These are phyloP conservation scores for Didymella exigua DNA, from an alignment of 2,329 filamentous ascomycete genomes.

Conservation along the genomic window DNA sequence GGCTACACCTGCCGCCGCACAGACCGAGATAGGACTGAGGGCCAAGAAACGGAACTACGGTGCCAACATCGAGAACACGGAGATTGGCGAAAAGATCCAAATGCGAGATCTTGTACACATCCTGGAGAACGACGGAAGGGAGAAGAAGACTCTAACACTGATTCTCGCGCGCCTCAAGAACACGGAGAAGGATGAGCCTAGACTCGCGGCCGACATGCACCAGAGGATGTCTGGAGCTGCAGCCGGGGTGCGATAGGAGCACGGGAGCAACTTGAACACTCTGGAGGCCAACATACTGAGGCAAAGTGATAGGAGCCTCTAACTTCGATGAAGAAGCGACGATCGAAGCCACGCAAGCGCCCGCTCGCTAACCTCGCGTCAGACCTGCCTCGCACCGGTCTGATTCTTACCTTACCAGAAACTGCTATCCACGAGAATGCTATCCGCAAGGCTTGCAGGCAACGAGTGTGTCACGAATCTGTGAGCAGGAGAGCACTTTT, in stretches of 20 bases:
- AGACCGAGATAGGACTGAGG: slow-evolving; percentile 54
- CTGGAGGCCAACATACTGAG: background rate
- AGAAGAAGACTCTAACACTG: slow-evolving; percentile 58
- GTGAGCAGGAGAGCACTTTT: background rate
- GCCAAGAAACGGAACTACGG: slow-evolving; percentile 68
- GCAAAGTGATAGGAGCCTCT: background rate
- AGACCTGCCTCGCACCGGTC: background rate
- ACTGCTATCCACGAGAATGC: background rate
- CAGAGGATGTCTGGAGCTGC: slow-evolving; percentile 16
- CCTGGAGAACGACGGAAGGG: slow-evolving; percentile 77
- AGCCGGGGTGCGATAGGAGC: slow-evolving; percentile 10
- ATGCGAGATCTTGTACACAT: slow-evolving; percentile 80
- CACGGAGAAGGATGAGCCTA: slow-evolving; percentile 36
- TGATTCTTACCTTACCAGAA: background rate
- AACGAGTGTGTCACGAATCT: background rate
- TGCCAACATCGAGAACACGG: slow-evolving; percentile 77
- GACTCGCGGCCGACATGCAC: slow-evolving; percentile 4
- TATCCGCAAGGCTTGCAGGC: background rate
- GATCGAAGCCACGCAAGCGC: background rate
- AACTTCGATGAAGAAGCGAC: background rate
- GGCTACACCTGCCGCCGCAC: slow-evolving; percentile 30
- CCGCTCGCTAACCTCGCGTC: background rate
- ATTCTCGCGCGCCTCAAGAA: slow-evolving; percentile 42
- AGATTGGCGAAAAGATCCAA: slow-evolving; percentile 79
- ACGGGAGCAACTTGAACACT: background rate